Conservation (phyloP, 1,139 yeast genomes). For the Pneumocystis wakefieldiae region DNA sequence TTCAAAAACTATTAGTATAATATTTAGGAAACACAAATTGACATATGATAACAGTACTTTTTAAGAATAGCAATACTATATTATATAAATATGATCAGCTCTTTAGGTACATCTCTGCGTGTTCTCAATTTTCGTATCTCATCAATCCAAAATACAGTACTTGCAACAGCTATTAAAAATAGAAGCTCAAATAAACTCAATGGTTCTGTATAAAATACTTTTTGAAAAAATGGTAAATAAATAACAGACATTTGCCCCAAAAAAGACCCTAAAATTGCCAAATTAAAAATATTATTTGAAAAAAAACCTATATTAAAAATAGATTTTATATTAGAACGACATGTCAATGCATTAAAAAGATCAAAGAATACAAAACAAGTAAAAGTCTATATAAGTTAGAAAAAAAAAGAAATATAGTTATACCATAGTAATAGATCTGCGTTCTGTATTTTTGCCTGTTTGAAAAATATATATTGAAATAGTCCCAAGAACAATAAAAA, state of each 20-base stretch:
- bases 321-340: slow-evolving; percentile 76
- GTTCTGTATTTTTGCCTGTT: slow-evolving; percentile 48
- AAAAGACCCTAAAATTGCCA: slow-evolving; percentile 80
- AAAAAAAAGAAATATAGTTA: background rate
- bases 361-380: slow-evolving; percentile 90
- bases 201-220: slow-evolving; percentile 87
- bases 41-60: background rate
- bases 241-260: slow-evolving; percentile 89
- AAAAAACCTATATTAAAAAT: slow-evolving; percentile 61
- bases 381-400: slow-evolving; percentile 41
- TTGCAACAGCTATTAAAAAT: slow-evolving; percentile 47
- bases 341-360: slow-evolving; percentile 87
- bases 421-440: background rate
- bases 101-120: background rate
- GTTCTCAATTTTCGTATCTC: slow-evolving; percentile 48
- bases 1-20: background rate
- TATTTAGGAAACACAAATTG: background rate
- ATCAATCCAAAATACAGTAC: slow-evolving; percentile 73
- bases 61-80: background rate
- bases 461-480: slow-evolving; percentile 70
- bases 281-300: slow-evolving; percentile 74
- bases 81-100: background rate
- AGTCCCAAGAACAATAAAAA: slow-evolving; percentile 60
- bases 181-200: slow-evolving; percentile 51
- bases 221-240: slow-evolving; percentile 81